A percentile compares a stretch with the other conserved stretches of the same genome.
Evolutionary conservation across 2,329 filamentous ascomycete species (phyloP).

Genomic region (Metarhizium humberi): DNA sequence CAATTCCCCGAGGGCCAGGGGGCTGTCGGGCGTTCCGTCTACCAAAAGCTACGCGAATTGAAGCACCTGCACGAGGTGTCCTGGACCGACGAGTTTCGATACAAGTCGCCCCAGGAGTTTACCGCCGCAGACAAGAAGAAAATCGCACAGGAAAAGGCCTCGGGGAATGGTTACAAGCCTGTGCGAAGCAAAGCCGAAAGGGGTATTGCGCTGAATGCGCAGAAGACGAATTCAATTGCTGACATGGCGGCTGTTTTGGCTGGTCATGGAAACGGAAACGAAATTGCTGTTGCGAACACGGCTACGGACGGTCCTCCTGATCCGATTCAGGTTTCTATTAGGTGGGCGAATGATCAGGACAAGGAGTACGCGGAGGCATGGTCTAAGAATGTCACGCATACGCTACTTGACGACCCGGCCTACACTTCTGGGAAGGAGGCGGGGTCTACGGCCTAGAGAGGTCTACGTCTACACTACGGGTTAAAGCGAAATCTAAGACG

Average conservation of each 20-base stretch:
- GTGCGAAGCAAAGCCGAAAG: conserved; percentile 33
- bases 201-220: conserved; percentile 45
- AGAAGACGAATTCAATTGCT: conserved; percentile 52
- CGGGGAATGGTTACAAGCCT: conserved; percentile 22
- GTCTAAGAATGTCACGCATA: conserved; percentile 45
- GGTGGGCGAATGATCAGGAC: conserved; percentile 42
- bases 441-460: conserved; percentile 3
- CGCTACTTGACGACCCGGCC: conserved; percentile 23
- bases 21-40: conserved; percentile 47
- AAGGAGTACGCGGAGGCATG: conserved; percentile 36
- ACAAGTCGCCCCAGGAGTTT: conserved; percentile 26
- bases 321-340: conserved; percentile 35
- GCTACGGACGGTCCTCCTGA: conserved; percentile 11
- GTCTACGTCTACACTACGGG: neutral
- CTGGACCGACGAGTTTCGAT: conserved; percentile 43
- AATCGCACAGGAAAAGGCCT: conserved; percentile 18
- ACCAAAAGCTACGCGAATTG: conserved; percentile 56
- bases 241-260: conserved; percentile 52
- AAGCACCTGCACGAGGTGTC: conserved; percentile 52
- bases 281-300: conserved; percentile 23
- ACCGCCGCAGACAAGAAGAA: conserved; percentile 24
- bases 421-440: neutral
- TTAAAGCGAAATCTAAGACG: neutral
- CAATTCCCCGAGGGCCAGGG: conserved; percentile 44
- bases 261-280: conserved; percentile 42